Percentiles rank a stretch among this genome's conserved stretches.
These are phyloP conservation scores for Trametes cinnabarina DNA, from an alignment of 768 basidiomycete species.

Conservation along the genomic window DNA sequence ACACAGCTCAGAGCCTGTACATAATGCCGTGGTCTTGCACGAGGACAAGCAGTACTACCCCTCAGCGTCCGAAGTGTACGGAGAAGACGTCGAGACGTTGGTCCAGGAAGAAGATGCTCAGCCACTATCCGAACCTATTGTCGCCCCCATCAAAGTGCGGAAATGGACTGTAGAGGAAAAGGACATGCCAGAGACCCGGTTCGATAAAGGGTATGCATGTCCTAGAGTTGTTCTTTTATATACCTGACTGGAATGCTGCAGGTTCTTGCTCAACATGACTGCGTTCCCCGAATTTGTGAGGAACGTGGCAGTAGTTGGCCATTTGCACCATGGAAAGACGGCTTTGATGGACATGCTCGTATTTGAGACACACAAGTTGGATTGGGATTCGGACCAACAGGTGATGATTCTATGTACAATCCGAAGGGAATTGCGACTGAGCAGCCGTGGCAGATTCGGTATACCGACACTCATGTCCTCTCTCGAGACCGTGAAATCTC, in stretches of 20 bases:
- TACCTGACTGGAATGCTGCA: slow-evolving; percentile 30
- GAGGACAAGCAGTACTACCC: slow-evolving; percentile 99
- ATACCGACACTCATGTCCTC: slow-evolving; percentile 93
- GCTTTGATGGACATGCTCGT: slow-evolving; percentile 96
- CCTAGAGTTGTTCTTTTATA: background rate
- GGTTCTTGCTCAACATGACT: slow-evolving; percentile 90
- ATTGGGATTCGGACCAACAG: slow-evolving; percentile 89
- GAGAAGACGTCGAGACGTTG: slow-evolving; percentile 89
- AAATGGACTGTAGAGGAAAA: slow-evolving; percentile 96
- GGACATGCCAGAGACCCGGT: slow-evolving; percentile 94
- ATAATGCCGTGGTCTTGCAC: slow-evolving; percentile 85
- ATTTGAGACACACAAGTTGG: slow-evolving; percentile 92
- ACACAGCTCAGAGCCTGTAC: slow-evolving; percentile 55
- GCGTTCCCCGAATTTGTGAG: slow-evolving; percentile 91
- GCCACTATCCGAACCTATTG: slow-evolving; percentile 89
- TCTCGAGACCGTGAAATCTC: slow-evolving; percentile 89
- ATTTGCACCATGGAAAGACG: slow-evolving; percentile 97
- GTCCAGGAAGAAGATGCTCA: slow-evolving; percentile 99
- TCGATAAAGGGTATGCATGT: slow-evolving; percentile 90
- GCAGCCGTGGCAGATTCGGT: slow-evolving; percentile 60
- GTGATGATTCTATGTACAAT: slow-evolving; percentile 40
- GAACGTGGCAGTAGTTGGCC: slow-evolving; percentile 94
- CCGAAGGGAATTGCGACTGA: slow-evolving; percentile 13
- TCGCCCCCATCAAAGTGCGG: slow-evolving; percentile 91
- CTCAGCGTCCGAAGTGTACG: slow-evolving; percentile 88